Percentiles rank a stretch among this genome's conserved stretches.
Conservation (phyloP, 805 yeast genomes). For the Ogataea methanolica region DNA sequence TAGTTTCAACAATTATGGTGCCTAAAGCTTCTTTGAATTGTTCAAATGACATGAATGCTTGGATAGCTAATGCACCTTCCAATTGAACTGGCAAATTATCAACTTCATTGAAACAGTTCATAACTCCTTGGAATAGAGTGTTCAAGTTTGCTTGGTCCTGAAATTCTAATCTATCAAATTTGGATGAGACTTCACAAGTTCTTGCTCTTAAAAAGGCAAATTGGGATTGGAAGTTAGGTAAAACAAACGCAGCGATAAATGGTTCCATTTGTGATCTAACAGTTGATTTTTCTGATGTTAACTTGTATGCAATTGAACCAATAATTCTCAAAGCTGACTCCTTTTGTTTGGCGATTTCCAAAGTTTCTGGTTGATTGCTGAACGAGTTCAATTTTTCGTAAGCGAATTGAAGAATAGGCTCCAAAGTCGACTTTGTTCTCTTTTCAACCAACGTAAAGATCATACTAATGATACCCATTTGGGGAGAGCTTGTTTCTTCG, state of each 20-base stretch:
- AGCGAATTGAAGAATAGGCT: conserved; percentile 57
- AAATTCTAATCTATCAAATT: conserved; percentile 60
- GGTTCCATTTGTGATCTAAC: conserved; percentile 60
- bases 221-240: conserved; percentile 65
- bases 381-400: conserved; percentile 43
- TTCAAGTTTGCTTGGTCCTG: conserved; percentile 33
- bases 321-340: conserved; percentile 80
- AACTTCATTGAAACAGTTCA: conserved; percentile 42
- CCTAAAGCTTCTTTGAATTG: conserved; percentile 67
- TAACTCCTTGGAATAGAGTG: conserved; percentile 41
- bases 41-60: conserved; percentile 63
- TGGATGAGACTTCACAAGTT: conserved; percentile 60
- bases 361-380: conserved; percentile 31
- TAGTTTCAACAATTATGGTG: conserved; percentile 67
- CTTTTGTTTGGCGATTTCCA: conserved; percentile 56
- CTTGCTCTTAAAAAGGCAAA: conserved; percentile 72
- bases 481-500: conserved; percentile 62
- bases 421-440: conserved; percentile 55
- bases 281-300: conserved; percentile 52
- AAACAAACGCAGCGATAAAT: conserved; percentile 56
- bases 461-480: conserved; percentile 72
- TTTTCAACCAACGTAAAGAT: conserved; percentile 68
- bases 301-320: conserved; percentile 63
- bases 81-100: conserved; percentile 69
- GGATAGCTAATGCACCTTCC: conserved; percentile 82